phyloP scores from a whole-genome alignment of 352 stramenopile genomes.

The Blastocystis sp. region DNA sequence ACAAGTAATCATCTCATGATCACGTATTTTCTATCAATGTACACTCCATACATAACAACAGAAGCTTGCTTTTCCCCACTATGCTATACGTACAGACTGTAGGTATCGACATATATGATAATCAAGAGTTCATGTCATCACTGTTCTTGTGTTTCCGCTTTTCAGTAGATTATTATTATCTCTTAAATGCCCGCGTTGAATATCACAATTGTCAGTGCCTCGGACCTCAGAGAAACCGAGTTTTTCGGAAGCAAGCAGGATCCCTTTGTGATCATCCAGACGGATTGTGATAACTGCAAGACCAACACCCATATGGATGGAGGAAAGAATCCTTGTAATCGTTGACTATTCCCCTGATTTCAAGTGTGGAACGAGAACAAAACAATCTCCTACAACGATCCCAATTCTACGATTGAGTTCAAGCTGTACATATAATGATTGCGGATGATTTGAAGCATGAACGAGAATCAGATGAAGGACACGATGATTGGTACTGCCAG shows the following conservation, averaged over 20 bases:
- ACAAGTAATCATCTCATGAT: too few relatives aligned
- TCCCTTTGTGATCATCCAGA: conserved; percentile 7
- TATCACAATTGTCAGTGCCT: not conserved
- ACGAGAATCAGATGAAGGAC: conserved; percentile 44
- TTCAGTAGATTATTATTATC: too few relatives aligned
- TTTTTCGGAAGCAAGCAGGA: conserved; percentile 35
- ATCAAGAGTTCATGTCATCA: too few relatives aligned
- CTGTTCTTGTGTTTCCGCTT: too few relatives aligned
- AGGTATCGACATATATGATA: too few relatives aligned
- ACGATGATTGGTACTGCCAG: not conserved
- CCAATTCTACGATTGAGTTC: not conserved
- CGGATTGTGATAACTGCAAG: not conserved
- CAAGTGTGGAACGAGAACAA: conserved; percentile 8
- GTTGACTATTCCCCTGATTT: not conserved
- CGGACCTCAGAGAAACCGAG: not conserved
- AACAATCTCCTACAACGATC: not conserved
- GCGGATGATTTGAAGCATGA: conserved; percentile 5
- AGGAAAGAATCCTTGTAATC: not conserved
- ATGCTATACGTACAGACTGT: too few relatives aligned
- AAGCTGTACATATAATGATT: not conserved
- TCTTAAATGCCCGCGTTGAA: not conserved
- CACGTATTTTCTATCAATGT: too few relatives aligned
- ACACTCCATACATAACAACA: too few relatives aligned
- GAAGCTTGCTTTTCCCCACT: too few relatives aligned
- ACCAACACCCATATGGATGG: conserved; percentile 1